phyloP scores from a whole-genome alignment of 345 rosid genomes.

The Psidium guajava region DNA sequence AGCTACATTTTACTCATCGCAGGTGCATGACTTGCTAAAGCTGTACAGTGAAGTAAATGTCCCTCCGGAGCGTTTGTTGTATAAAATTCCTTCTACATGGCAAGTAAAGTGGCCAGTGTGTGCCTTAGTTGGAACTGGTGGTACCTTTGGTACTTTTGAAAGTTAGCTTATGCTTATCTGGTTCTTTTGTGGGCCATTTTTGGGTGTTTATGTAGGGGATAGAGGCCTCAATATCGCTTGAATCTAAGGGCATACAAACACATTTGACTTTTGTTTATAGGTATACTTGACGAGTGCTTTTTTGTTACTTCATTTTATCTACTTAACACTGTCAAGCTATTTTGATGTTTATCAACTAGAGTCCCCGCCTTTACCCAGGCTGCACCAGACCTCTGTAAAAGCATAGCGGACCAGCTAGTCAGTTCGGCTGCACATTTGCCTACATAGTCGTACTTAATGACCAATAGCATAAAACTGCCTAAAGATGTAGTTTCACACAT shows the following conservation, averaged over 20 bases:
- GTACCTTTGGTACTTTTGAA: background rate
- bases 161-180: background rate
- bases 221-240: constrained; percentile 86
- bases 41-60: constrained; percentile 53
- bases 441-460: background rate
- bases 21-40: constrained; percentile 82
- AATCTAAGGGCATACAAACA: constrained; percentile 92
- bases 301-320: background rate
- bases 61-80: constrained; percentile 63
- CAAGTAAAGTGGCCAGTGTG: constrained; percentile 41
- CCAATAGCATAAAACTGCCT: background rate
- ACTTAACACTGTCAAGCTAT: background rate
- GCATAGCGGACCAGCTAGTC: background rate
- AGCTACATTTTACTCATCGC: constrained; percentile 8
- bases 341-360: background rate
- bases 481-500: background rate
- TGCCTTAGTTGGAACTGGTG: background rate
- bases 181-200: background rate
- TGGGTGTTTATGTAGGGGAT: constrained; percentile 44
- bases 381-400: background rate
- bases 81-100: constrained; percentile 98
- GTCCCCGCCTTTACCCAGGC: background rate
- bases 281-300: constrained; percentile 12
- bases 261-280: constrained; percentile 94
- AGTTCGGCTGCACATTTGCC: background rate